phyloP scores from a whole-genome alignment of 345 rosid genomes.

The Gossypioides kirkii region DNA sequence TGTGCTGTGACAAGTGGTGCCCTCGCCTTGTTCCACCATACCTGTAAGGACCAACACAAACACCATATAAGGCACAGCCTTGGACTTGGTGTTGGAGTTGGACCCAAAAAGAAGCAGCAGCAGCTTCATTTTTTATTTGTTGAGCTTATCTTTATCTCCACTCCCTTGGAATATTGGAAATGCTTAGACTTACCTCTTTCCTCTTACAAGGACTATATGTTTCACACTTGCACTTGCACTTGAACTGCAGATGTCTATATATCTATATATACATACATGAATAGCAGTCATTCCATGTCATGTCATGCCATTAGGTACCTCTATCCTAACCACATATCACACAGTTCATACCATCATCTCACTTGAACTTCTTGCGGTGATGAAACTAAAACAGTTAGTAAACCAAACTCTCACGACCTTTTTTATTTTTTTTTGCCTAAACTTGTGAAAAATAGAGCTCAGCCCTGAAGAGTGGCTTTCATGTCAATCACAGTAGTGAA shows the following conservation, averaged over 20 bases:
- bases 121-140: constrained; percentile 17
- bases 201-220: not conserved
- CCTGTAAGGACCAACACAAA: constrained; percentile 33
- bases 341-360: constrained; percentile 20
- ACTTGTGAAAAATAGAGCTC: no score
- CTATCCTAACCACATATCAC: constrained; percentile 29
- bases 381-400: no score
- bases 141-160: not conserved
- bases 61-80: constrained; percentile 22
- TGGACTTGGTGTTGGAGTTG: not conserved
- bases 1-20: constrained; percentile 58
- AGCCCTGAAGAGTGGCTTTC: no score
- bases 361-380: not conserved
- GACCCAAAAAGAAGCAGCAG: not conserved
- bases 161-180: not conserved
- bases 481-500: no score
- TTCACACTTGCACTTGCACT: not conserved
- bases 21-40: constrained; percentile 27
- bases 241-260: not conserved
- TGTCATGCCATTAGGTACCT: constrained; percentile 25
- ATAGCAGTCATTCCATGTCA: constrained; percentile 17
- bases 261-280: constrained; percentile 13
- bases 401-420: no score
- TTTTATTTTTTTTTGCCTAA: no score
- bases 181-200: not conserved